Conservation (phyloP, 805 yeast genomes). For the Helenozyma baotianmanensis region DNA sequence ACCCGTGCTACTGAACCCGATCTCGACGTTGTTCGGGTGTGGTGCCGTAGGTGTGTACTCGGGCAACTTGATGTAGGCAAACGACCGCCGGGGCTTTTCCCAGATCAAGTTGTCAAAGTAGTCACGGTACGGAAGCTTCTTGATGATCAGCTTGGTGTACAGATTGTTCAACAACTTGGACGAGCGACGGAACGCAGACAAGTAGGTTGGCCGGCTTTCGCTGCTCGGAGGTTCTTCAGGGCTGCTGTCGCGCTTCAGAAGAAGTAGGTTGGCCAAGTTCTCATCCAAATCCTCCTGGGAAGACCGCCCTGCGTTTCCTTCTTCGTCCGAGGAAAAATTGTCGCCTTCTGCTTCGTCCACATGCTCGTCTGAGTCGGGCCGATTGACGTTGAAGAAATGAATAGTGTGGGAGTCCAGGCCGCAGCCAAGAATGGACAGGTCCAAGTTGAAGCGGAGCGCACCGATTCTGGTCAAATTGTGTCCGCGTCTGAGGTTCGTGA, state of each 20-base stretch:
- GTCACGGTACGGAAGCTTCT: conserved; percentile 37
- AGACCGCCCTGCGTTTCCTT: conserved; percentile 17
- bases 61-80: conserved; percentile 37
- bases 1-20: conserved; percentile 32
- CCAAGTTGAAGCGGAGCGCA: conserved; percentile 31
- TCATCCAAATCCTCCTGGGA: conserved; percentile 40
- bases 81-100: conserved; percentile 41
- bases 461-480: conserved; percentile 33
- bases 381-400: conserved; percentile 31
- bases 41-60: conserved; percentile 20
- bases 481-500: conserved; percentile 36
- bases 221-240: conserved; percentile 9
- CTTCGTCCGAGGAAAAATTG: conserved; percentile 14
- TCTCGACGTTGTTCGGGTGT: conserved; percentile 23
- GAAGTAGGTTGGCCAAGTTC: conserved; percentile 35
- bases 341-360: conserved; percentile 8
- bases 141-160: conserved; percentile 35
- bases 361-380: not conserved
- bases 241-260: conserved; percentile 14
- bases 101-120: conserved; percentile 38
- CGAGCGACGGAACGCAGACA: conserved; percentile 20
- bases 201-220: conserved; percentile 12
- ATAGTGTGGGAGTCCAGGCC: conserved; percentile 38
- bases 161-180: conserved; percentile 28
- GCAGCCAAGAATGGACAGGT: conserved; percentile 32